Conservation (phyloP, 148 eudicot species). For the Gaultheria prostrata region DNA sequence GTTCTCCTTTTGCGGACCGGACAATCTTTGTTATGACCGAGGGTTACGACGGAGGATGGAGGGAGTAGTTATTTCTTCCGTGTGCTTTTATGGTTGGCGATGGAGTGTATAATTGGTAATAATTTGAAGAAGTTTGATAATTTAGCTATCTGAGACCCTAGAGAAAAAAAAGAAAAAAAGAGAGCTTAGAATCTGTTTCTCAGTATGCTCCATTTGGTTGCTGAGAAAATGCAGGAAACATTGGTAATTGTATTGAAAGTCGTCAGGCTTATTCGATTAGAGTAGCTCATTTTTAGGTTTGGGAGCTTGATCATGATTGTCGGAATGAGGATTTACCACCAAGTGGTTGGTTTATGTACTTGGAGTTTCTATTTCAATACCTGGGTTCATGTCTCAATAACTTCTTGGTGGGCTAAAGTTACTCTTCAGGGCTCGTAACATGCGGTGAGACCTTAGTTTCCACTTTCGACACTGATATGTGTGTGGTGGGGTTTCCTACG, state of each 20-base stretch:
- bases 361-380: not conserved
- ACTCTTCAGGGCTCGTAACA: not conserved
- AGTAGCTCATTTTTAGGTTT: not conserved
- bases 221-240: not conserved
- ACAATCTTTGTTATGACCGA: too few species aligned
- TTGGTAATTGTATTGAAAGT: not conserved
- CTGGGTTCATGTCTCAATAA: not conserved
- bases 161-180: not conserved
- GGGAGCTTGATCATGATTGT: not conserved
- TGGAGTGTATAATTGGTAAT: not conserved
- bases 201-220: constrained; percentile 2
- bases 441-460: not conserved
- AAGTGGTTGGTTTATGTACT: not conserved
- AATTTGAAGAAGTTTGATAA: not conserved
- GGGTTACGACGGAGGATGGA: too few species aligned
- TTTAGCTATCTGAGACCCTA: not conserved
- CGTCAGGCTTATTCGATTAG: not conserved
- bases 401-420: not conserved
- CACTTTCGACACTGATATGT: not conserved
- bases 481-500: not conserved
- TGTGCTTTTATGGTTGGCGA: not conserved
- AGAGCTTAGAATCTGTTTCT: not conserved
- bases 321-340: not conserved
- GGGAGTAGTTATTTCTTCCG: not conserved
- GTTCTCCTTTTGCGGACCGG: too few species aligned